Base-by-base conservation (phyloP, 345 rosid species). In the Adansonia digitata region DNA sequence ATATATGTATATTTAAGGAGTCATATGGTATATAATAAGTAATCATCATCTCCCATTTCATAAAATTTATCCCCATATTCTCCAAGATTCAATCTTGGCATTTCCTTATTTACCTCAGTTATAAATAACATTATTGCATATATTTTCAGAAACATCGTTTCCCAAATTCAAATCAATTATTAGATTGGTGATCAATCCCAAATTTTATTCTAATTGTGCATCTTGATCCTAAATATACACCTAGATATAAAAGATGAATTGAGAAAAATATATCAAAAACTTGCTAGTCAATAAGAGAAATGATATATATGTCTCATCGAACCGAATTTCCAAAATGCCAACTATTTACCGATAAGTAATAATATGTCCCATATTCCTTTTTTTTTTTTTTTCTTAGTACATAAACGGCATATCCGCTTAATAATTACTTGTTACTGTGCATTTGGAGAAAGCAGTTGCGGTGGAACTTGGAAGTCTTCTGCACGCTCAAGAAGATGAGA, bases 391-490 rank as follows among this genome's bases (percentile, higher is more conserved):
- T 35, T 71, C 64, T 60, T 60, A 29, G 60, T 45, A 26, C 49
- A 40, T 11, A 67, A 18, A 48, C 65, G 2, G 71, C 63, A 9
- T 49, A 71, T 64, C 65, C 69, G 60, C 74, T 70, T 78, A 46
- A 78, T 78, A 71, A 81, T 66, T 74, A 14, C 66, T 15, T 5
- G 18, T 45, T 48, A 68, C 85, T 80, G 74, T 72, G 45, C 63
- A 12, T 10, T 15, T 14, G 14, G 64, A 22, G 63, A 68, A 73
- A 55, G 72, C 17, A 6, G 52, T 63, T 35, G 55, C 63, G 7
- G 76, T 43, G 22, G 34, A 74, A 63, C 65, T 56, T 43, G 22
- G 34, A 74, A 63, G 70, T 56, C 64, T 56, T 64, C 9, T 60
- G 29, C 52, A 27, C 55, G 69, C 62, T 56, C 66, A 39, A 43